Evolutionary conservation across 805 yeast genomes (phyloP), one percentile per base, ranked within the genome.

Genomic region (Gaillardinia entomophila): DNA sequence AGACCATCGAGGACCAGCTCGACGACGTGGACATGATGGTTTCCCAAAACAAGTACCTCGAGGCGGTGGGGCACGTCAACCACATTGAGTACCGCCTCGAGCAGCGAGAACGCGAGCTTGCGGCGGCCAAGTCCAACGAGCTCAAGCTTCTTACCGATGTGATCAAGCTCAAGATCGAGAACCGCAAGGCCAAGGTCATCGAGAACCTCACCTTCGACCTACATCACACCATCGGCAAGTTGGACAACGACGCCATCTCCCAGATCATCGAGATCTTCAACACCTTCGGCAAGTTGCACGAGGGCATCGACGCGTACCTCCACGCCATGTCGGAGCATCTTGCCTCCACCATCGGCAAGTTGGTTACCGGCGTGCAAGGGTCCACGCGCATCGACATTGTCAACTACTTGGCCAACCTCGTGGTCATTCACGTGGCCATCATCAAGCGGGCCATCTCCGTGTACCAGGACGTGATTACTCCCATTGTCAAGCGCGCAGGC

Each of bases 1-100:
- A 73, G 34, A 57, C 58, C 19, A 60, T 78, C 11, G 88, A 81
- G 45, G 82, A 78, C 32, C 55, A 65, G 20, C 61, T 83, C 12
- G 87, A 82, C 46, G 86, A 81, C 34, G 66, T 82, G 26, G 92
- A 84, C 49, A 75, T 80, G 11, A 67, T 67, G 34, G 65, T 82
- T 16, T 80, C 85, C 8, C 79, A 82, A 45, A 71, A 74, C 33
- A 67, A 71, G 34, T 80, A 70, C 44, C 56, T 51, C 31, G 63
- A 60, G 27, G 66, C 75, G 3, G 73, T 71, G 13, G 69, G 68
- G 6, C 46, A 61, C 17, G 53, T 66, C 26, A 50, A 49, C 19
- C 62, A 61, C 39, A 62, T 65, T 25, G 69, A 64, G 33, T 42
- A 46, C 11, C 55, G 59, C 33, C 41, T 66, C 14, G 32, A 38